phyloP scores from a whole-genome alignment of 495 filamentous ascomycete genomes.

The Daldinia grandis region DNA sequence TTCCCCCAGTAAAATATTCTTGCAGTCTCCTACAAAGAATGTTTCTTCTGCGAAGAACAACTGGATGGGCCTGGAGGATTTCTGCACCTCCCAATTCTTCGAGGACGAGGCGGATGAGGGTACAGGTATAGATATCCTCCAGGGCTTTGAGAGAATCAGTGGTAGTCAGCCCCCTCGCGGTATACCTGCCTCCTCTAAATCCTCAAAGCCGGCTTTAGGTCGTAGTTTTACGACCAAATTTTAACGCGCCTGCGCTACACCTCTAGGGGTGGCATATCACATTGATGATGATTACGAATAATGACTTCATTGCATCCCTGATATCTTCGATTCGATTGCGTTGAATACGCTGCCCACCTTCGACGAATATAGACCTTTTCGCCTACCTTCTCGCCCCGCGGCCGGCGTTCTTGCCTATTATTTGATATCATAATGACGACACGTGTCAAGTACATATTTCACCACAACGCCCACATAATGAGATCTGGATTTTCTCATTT shows the following conservation, averaged over 20 bases:
- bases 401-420: slow-evolving; percentile 35
- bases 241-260: slow-evolving; percentile 34
- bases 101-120: slow-evolving; percentile 68
- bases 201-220: slow-evolving; percentile 49
- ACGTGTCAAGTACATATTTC: slow-evolving; percentile 37
- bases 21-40: slow-evolving; percentile 60
- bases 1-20: slow-evolving; percentile 67
- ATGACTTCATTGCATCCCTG: slow-evolving; percentile 40
- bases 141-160: slow-evolving; percentile 91
- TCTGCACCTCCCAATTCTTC: slow-evolving; percentile 62
- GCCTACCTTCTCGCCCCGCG: slow-evolving; percentile 41
- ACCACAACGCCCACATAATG: slow-evolving; percentile 28
- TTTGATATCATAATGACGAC: slow-evolving; percentile 45
- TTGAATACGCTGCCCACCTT: slow-evolving; percentile 14
- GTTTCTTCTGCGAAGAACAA: slow-evolving; percentile 57
- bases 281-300: slow-evolving; percentile 44
- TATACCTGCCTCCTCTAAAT: slow-evolving; percentile 41
- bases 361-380: slow-evolving; percentile 38
- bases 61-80: slow-evolving; percentile 61
- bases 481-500: slow-evolving; percentile 30
- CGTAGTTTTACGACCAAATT: slow-evolving; percentile 56
- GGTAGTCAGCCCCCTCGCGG: slow-evolving; percentile 48
- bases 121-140: slow-evolving; percentile 80
- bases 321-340: slow-evolving; percentile 18
- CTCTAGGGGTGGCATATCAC: slow-evolving; percentile 1